A percentile compares a stretch with the other conserved stretches of the same genome.
Evolutionary conservation across 2,329 filamentous ascomycete species (phyloP).

Genomic region (Fusarium goolgardi): DNA sequence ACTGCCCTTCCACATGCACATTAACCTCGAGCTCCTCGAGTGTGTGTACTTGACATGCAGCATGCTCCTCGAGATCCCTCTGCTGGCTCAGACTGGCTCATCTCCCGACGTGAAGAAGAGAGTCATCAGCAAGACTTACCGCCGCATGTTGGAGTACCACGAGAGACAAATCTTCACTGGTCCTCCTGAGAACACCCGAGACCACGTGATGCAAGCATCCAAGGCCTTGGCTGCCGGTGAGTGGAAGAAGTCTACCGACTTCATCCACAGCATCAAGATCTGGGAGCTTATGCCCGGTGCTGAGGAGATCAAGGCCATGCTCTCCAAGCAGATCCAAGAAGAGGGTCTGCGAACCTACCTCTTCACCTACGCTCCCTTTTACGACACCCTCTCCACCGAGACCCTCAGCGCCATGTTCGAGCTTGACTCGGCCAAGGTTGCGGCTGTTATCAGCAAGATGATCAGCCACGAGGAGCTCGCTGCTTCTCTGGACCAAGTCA

Average conservation of each 20-base stretch:
- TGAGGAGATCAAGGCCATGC: conserved; percentile 95
- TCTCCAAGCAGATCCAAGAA: conserved; percentile 97
- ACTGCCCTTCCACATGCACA: conserved; percentile 99
- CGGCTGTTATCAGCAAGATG: conserved; percentile 98
- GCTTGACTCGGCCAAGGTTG: conserved; percentile 87
- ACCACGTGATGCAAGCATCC: conserved; percentile 99
- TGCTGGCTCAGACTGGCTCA: conserved; percentile 95
- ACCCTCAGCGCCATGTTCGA: conserved; percentile 96
- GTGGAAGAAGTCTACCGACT: conserved; percentile 95
- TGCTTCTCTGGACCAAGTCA: conserved; percentile 97
- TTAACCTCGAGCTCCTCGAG: conserved; percentile 97
- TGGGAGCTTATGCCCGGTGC: conserved; percentile 97
- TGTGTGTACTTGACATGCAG: conserved; percentile 99
- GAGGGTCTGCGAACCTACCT: conserved; percentile 98
- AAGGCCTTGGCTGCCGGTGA: conserved; percentile 96
- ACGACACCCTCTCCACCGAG: conserved; percentile 90
- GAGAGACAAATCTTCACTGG: conserved; percentile 99
- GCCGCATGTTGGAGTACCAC: conserved; percentile 98
- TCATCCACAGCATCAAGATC: conserved; percentile 99
- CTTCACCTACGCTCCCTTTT: conserved; percentile 99
- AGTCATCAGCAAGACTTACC: conserved; percentile 99
- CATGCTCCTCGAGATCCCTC: conserved; percentile 98
- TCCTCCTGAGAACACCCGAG: conserved; percentile 97
- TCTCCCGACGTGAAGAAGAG: conserved; percentile 97
- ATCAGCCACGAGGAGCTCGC: conserved; percentile 98